Base-by-base conservation (phyloP, 108 stramenopile genomes). In the Conticribra guillardii region DNA sequence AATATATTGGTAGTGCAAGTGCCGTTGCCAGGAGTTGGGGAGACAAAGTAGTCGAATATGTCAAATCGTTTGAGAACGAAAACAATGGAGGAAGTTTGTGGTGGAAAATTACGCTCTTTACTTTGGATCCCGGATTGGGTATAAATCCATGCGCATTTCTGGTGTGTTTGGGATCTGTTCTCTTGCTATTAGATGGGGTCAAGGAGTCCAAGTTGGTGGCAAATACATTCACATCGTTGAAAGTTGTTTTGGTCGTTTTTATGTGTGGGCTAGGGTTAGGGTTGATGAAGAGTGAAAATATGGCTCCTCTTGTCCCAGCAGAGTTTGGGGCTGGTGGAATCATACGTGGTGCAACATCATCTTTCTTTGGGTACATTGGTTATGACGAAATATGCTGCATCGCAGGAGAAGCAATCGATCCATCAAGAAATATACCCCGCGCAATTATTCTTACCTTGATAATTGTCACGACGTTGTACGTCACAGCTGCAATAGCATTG, bases 21-120 rank as follows among this genome's bases (percentile, higher is more conserved):
- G 91, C 91, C 0, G 85, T 92, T 0, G 91, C 91, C 7, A 65
- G 87, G 48, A 81, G 73, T 29, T 92, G 91, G 89, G 91, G 89
- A 22, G 89, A 90, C 52, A 92, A 90, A 69, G 79, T 90, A 18
- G 62, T 81, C n/a, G 81, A 74, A 48, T 89, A 83, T 45, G 41
- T 74, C 4, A 66, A 27, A 32, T 37, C 69, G 4, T 33, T 47
- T 3, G 47, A 71, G 11, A 41, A 11, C 11, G 54, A 66, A 21
- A 47, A 57, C 23, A 37, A 29, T 59, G 37, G 15, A 15, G 46
- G 47, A 4, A 31, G 14, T 31, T 30, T 28, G n/a, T 51, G 18
- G 16, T 26, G n/a, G 33, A 27, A 15, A 28, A 56, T 49, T 56
- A 16, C 63, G 16, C 19, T 69, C 16, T 45, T 30, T 15, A 45